phyloP scores from a whole-genome alignment of 2,329 filamentous ascomycete species.

The Fusarium phyllophilum region DNA sequence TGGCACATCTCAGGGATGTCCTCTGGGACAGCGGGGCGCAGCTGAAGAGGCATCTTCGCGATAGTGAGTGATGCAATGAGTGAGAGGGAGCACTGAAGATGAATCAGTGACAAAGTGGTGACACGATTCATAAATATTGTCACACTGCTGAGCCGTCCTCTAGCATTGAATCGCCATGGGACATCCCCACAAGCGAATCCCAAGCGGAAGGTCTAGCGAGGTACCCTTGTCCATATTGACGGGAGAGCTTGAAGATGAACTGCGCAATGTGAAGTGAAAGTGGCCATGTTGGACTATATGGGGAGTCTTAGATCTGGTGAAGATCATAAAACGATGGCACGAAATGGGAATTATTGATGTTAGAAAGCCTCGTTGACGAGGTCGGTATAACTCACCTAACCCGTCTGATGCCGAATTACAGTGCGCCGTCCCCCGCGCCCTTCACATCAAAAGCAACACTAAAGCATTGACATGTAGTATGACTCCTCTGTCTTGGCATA shows the following conservation, averaged over 20 bases:
- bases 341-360: not conserved
- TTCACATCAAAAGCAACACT: conserved; percentile 26
- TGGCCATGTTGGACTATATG: not conserved
- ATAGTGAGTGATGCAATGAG: not conserved
- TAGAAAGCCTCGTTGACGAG: not conserved
- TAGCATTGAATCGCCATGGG: not conserved
- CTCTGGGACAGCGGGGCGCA: conserved; percentile 52
- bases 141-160: not conserved
- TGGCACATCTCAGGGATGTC: conserved; percentile 55
- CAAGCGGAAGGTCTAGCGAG: conserved; percentile 1
- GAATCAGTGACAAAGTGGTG: not conserved
- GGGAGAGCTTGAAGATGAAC: not conserved
- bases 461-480: not conserved
- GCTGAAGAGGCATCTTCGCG: conserved; percentile 36
- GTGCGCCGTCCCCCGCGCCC: conserved; percentile 32
- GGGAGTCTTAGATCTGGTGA: not conserved
- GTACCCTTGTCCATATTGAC: conserved; percentile 3
- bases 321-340: not conserved
- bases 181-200: conserved; percentile 20
- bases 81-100: not conserved
- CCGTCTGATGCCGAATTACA: not conserved
- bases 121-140: not conserved
- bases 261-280: not conserved
- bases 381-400: not conserved
- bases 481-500: not conserved